Base-by-base conservation (phyloP, 352 stramenopile genomes). In the Phytopythium helicoides region DNA sequence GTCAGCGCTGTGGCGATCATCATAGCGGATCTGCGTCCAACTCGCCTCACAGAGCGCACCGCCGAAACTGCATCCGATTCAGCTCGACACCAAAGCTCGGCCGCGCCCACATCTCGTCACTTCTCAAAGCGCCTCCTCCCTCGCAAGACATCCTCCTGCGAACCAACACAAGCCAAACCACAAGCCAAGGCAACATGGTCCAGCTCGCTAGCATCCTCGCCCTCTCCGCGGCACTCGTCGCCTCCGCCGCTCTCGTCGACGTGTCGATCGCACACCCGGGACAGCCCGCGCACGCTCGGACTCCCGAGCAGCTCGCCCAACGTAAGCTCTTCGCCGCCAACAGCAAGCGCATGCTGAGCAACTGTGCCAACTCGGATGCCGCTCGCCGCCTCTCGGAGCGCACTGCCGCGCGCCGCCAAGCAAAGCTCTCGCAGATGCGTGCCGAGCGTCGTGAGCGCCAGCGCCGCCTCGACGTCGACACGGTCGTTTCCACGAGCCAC, bases 311-410 rank as follows among this genome's bases (percentile, higher is more conserved):
- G 1, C 46, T 62, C 4, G 53, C 52, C 23, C 52, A 66, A 19
- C 58, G 53, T 15, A 51, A 40, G 9, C 59, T 66, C 41, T 66
- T 66, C 53, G 45, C 56, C 39, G 40, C 51, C 40, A 57, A 64
- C 15, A 53, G 50, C 36, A 60, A 60, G 26, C 40, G 52, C 9
- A 44, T 51, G 11, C 56, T 64, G n/a, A 47, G 38, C 39, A 47
- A 64, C 9, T 68, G 60, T 25, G 41, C 51, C 25, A 59, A 64
- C 37, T 55, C 56, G 16, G 39, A 48, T 16, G 19, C 60, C 40
- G 53, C 56, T 46, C 56, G 60, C 21, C 52, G 46, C 16, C 47
- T 68, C 16, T 40, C 60, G 16, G 47, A 68, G 23, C 60, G 52
- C n/a, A 52, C 61, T 18, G 37, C 56, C 14, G 41, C 41, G 15